These are phyloP conservation scores for Tricholoma saponaceum DNA, from an alignment of 768 basidiomycete species.

Conservation along the genomic window DNA sequence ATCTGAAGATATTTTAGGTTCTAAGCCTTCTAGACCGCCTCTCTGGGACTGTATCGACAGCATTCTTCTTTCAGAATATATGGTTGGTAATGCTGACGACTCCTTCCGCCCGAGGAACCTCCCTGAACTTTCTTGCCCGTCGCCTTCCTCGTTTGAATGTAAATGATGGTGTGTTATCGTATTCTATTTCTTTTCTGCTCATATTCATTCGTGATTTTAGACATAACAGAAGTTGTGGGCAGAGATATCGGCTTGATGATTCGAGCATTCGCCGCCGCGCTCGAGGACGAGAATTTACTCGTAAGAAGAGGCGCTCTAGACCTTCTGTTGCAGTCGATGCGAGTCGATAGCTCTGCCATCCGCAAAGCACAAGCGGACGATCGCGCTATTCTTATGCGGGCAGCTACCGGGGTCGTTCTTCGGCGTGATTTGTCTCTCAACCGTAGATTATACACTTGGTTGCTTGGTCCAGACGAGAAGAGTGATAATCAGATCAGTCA, in stretches of 20 bases:
- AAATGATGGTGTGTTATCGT: constrained; percentile 54
- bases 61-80: constrained; percentile 94
- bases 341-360: constrained; percentile 67
- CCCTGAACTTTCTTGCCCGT: constrained; percentile 82
- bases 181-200: not conserved
- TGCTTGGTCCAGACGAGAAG: constrained; percentile 80
- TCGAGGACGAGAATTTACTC: constrained; percentile 92
- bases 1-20: constrained; percentile 44
- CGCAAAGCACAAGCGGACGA: constrained; percentile 70
- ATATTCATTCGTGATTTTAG: constrained; percentile 24
- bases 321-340: constrained; percentile 72
- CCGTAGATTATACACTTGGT: constrained; percentile 89
- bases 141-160: constrained; percentile 68
- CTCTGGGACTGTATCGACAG: constrained; percentile 76
- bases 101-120: constrained; percentile 77
- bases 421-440: constrained; percentile 91
- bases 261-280: constrained; percentile 81
- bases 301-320: constrained; percentile 87
- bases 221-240: constrained; percentile 71
- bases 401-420: constrained; percentile 85
- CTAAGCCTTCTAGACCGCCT: constrained; percentile 75
- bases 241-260: constrained; percentile 92
- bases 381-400: constrained; percentile 77
- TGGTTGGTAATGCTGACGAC: constrained; percentile 93
- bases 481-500: constrained; percentile 71